These are phyloP conservation scores for Combretum micranthum DNA, from an alignment of 345 rosid species.

Conservation along the genomic window DNA sequence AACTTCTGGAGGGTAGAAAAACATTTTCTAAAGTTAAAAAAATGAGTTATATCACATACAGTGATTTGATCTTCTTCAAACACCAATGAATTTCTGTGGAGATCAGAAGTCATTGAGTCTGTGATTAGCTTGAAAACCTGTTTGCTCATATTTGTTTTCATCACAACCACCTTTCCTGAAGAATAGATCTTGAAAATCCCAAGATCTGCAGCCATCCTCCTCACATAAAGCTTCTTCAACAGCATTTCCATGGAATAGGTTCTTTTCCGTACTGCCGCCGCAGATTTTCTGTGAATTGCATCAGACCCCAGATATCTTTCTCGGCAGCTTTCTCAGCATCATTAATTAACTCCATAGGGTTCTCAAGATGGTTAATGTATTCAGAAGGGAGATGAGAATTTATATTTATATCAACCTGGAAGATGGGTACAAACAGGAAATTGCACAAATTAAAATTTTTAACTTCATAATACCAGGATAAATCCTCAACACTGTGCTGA, in stretches of 20 bases:
- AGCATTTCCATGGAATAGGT: conserved; percentile 86
- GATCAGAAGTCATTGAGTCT: conserved; percentile 66
- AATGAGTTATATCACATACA: conserved; percentile 29
- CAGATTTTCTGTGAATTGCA: conserved; percentile 83
- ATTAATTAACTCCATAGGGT: conserved; percentile 72
- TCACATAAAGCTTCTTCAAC: conserved; percentile 79
- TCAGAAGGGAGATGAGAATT: conserved; percentile 78
- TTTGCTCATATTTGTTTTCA: conserved; percentile 76
- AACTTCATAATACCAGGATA: too few relatives aligned
- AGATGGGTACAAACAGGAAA: not conserved
- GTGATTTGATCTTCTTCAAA: conserved; percentile 63
- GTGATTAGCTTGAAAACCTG: conserved; percentile 76
- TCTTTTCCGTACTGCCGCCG: conserved; percentile 87
- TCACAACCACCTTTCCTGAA: conserved; percentile 81
- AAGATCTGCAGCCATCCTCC: conserved; percentile 97
- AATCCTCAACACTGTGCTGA: too few relatives aligned
- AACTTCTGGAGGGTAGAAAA: too few relatives aligned
- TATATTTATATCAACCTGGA: conserved; percentile 72
- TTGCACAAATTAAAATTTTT: too few relatives aligned
- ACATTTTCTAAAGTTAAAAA: not conserved
- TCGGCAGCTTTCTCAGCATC: conserved; percentile 89
- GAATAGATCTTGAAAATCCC: conserved; percentile 72
- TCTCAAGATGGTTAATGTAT: conserved; percentile 80
- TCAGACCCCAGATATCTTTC: conserved; percentile 69
- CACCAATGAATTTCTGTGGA: conserved; percentile 54